Percentiles rank a stretch among this genome's conserved stretches.
These are phyloP conservation scores for Cicer pinnatifidum DNA, from an alignment of 306 rosid species.

Conservation along the genomic window DNA sequence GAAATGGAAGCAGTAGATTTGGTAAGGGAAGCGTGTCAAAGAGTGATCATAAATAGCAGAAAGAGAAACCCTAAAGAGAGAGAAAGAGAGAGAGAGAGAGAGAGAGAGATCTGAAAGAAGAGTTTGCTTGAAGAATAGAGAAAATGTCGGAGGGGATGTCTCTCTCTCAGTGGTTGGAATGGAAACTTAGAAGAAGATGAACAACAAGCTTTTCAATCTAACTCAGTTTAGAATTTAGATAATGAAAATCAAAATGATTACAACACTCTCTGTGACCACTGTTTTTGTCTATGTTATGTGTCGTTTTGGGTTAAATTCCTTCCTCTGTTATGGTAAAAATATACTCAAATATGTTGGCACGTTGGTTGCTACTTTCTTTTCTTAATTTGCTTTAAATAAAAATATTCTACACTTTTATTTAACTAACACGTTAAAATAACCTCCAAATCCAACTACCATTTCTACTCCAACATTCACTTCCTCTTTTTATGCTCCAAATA, in stretches of 20 bases:
- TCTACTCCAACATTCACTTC: no score
- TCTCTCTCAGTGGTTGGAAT: conserved; percentile 53
- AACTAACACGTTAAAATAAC: conserved; percentile 7
- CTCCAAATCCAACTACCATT: not conserved
- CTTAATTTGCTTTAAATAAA: not conserved
- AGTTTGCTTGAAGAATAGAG: conserved; percentile 80
- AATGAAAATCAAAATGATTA: not conserved
- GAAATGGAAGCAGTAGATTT: conserved; percentile 46
- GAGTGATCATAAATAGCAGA: conserved; percentile 54
- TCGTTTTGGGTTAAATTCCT: not conserved
- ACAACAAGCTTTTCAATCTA: not conserved
- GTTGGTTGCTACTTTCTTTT: conserved; percentile 35
- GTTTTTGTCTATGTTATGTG: not conserved
- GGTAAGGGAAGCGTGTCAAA: conserved; percentile 40
- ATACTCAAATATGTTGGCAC: not conserved
- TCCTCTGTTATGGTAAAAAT: no score
- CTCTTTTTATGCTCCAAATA: no score
- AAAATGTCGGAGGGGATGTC: conserved; percentile 85
- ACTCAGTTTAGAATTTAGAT: conserved; percentile 6
- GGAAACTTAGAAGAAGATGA: conserved; percentile 6
- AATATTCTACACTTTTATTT: not conserved
- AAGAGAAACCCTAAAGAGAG: conserved; percentile 52
- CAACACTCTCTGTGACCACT: not conserved
- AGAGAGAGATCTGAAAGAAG: conserved; percentile 53
- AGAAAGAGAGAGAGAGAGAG: conserved; percentile 3